Base-by-base conservation (phyloP, 2,329 filamentous ascomycete genomes). In the Penicillium oxalicum region DNA sequence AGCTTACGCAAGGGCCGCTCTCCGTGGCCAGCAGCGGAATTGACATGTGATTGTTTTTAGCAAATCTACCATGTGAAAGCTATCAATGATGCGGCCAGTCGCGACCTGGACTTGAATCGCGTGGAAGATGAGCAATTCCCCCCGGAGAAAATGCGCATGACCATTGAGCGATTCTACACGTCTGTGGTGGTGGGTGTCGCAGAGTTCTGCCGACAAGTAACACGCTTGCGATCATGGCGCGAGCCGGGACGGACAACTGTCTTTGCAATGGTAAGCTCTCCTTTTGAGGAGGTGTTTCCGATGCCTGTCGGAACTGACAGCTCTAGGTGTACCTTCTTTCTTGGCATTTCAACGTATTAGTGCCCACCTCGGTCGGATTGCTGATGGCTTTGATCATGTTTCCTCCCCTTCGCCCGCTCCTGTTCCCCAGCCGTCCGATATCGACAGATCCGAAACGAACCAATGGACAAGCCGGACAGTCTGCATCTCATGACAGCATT, bases 71-170 rank as follows among this genome's bases (percentile, higher is more conserved):
- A 82, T 69, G 86, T 93, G 58, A 88, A 87, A 63, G 81, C 85
- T 27, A 80, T 84, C 18, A 68, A 75, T 1, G 66, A 75, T 40
- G 65, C 78, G 3, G 75, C 79, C 1, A 77, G 85, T 2, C 85
- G 83, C 3, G 81, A 83, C 24, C 70, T 94, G 36, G 88, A 94
- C 64, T 77, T 94, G 49, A 88, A 90, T 58, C 85, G 88, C 47
- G 84, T 87, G 4, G 85, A 90, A 24, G 82, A 91, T 47, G 88
- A 93, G 54, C 84, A 89, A 45, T 93, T 93, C 64, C 87, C 86
- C 0, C 88, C 88, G 0, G 87, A 93, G 60, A 93, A 93, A 68
- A 72, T 94, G 45, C 79, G 88, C 8, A 81, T 84, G 5, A 89
- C 86, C 44, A 65, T 93, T 8, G 88, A 94, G 68, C 77, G 89